Evolutionary conservation across 2,329 filamentous ascomycete species (phyloP).

Genomic region (Dactylonectria macrodidyma): DNA sequence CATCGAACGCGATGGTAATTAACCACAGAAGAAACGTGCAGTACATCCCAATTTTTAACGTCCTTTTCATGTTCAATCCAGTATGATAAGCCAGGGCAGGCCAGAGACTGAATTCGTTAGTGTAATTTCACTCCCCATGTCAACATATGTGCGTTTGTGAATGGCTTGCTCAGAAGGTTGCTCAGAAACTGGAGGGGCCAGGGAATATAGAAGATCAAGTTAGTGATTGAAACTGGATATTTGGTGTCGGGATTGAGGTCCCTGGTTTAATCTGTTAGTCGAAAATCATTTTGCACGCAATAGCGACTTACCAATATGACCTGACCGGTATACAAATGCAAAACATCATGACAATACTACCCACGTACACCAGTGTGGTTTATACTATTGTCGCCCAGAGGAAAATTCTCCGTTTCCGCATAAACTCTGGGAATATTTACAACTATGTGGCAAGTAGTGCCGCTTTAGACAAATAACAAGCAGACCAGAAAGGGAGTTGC

Average conservation of each 20-base stretch:
- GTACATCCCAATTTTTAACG: slow-evolving; percentile 26
- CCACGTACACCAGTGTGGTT: neutral
- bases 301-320: slow-evolving; percentile 16
- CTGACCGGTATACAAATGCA: slow-evolving; percentile 9
- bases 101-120: slow-evolving; percentile 14
- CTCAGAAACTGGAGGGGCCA: slow-evolving; percentile 28
- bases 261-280: slow-evolving; percentile 1
- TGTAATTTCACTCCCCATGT: neutral
- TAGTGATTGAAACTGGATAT: slow-evolving; percentile 8
- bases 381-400: slow-evolving; percentile 29
- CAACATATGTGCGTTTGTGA: too few species aligned
- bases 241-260: neutral
- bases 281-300: neutral
- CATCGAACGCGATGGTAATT: slow-evolving; percentile 27
- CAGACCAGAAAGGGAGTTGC: neutral
- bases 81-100: slow-evolving; percentile 34
- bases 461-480: slow-evolving; percentile 31
- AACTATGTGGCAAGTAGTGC: slow-evolving; percentile 26
- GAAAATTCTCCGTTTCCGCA: slow-evolving; percentile 32
- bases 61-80: slow-evolving; percentile 20
- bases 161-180: slow-evolving; percentile 26
- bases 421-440: slow-evolving; percentile 8
- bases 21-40: slow-evolving; percentile 30
- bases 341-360: slow-evolving; percentile 9
- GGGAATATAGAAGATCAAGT: neutral